These are phyloP conservation scores for Encephalitozoon cuniculi DNA, from an alignment of 371 early-diverging fungal genomes.

Conservation along the genomic window DNA sequence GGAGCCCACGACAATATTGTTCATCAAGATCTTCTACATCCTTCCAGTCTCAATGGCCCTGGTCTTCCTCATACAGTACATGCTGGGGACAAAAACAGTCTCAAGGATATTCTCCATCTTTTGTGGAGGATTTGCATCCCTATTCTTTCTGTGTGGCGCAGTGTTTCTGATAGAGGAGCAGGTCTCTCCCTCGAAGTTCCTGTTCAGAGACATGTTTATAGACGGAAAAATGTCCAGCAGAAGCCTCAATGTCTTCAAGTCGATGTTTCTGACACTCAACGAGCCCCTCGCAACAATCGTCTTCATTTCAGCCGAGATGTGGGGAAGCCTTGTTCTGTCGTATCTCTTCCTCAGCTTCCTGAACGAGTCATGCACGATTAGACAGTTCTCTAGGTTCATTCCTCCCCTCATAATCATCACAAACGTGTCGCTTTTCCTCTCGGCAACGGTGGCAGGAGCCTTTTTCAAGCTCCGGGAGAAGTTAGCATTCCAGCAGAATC, in stretches of 20 bases:
- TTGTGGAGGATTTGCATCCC: slow-evolving; percentile 45
- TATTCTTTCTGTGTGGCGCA: slow-evolving; percentile 52
- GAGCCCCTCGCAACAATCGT: slow-evolving; percentile 59
- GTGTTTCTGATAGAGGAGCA: slow-evolving; percentile 54
- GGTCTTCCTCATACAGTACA: slow-evolving; percentile 54
- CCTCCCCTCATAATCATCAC: slow-evolving; percentile 58
- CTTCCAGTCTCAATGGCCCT: slow-evolving; percentile 51
- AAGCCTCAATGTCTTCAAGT: slow-evolving; percentile 42
- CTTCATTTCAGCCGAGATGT: slow-evolving; percentile 60
- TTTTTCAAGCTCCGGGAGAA: slow-evolving; percentile 31
- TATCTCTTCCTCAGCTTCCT: slow-evolving; percentile 60
- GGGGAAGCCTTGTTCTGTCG: slow-evolving; percentile 60
- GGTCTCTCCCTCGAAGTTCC: slow-evolving; percentile 46
- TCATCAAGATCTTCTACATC: slow-evolving; percentile 58
- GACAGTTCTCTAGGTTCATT: slow-evolving; percentile 58
- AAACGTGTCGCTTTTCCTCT: slow-evolving; percentile 55
- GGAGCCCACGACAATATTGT: slow-evolving; percentile 57
- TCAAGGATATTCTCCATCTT: slow-evolving; percentile 54
- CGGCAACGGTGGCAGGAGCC: slow-evolving; percentile 36
- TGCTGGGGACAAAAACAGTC: slow-evolving; percentile 38
- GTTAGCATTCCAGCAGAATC: slow-evolving; percentile 22
- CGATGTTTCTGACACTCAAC: slow-evolving; percentile 53
- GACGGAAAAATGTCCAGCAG: slow-evolving; percentile 47
- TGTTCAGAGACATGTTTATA: slow-evolving; percentile 50
- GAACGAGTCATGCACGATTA: slow-evolving; percentile 59